Conservation (phyloP, 495 filamentous ascomycete genomes). For the Podospora sp. region DNA sequence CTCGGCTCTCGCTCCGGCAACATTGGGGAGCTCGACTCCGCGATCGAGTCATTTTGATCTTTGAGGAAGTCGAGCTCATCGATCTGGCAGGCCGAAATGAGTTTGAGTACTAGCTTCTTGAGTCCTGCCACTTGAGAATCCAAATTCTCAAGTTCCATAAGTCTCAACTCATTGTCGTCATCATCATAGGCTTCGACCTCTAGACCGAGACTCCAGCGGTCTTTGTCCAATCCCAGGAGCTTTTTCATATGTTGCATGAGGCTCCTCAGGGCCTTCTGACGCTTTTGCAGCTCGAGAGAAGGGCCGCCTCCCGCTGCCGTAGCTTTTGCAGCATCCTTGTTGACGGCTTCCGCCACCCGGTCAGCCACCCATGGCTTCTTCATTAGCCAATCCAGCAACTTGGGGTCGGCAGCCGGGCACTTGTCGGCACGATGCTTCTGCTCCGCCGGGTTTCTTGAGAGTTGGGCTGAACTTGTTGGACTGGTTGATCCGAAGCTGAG, state of each 20-base stretch:
- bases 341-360: neutral
- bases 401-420: neutral
- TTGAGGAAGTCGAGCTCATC: constrained; percentile 41
- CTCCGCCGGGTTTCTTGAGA: too few species aligned
- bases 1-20: neutral
- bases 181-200: neutral
- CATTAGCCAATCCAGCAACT: neutral
- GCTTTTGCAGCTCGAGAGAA: neutral
- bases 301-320: too few species aligned
- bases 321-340: neutral
- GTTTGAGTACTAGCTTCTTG: neutral
- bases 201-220: neutral
- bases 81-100: constrained; percentile 11
- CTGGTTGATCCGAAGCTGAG: too few species aligned
- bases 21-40: neutral
- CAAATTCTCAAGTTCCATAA: neutral
- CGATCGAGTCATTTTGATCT: constrained; percentile 28
- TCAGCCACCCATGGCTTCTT: neutral
- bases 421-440: too few species aligned
- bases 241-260: neutral
- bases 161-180: neutral
- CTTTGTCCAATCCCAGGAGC: neutral
- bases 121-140: neutral
- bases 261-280: neutral
- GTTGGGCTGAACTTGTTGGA: too few species aligned